phyloP scores from a whole-genome alignment of 1,284 basidiomycete species.

The Ustilago xerochloae region DNA sequence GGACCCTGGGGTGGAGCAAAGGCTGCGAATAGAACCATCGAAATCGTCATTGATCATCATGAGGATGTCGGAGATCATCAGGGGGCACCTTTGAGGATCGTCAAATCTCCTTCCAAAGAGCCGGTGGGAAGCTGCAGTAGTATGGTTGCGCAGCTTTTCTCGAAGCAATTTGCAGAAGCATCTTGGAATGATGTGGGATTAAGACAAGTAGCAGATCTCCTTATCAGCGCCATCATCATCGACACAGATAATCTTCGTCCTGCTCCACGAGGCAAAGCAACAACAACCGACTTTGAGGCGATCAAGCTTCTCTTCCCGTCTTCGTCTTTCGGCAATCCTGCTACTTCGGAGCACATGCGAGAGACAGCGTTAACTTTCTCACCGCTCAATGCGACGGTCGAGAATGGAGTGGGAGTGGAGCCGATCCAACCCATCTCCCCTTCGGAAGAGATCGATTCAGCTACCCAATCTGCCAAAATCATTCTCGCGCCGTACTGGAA shows the following conservation, averaged over 20 bases:
- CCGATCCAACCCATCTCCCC: constrained; percentile 38
- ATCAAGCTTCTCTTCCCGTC: constrained; percentile 42
- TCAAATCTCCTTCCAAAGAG: constrained; percentile 51
- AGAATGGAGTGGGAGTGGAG: not conserved
- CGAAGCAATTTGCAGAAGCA: constrained; percentile 25
- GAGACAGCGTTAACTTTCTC: constrained; percentile 25
- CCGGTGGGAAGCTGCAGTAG: constrained; percentile 56
- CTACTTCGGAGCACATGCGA: constrained; percentile 22
- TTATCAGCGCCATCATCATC: constrained; percentile 69
- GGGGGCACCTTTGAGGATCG: constrained; percentile 59
- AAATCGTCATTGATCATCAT: constrained; percentile 92
- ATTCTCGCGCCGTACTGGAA: constrained; percentile 70
- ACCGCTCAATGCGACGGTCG: constrained; percentile 13
- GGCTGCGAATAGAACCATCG: constrained; percentile 71
- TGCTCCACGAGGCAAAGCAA: constrained; percentile 53
- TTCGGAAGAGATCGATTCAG: constrained; percentile 30
- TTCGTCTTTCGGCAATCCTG: constrained; percentile 47
- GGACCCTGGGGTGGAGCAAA: constrained; percentile 45
- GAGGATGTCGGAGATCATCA: constrained; percentile 81
- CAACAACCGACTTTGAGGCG: constrained; percentile 46
- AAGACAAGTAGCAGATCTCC: constrained; percentile 52
- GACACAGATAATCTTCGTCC: constrained; percentile 63
- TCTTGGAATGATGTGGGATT: constrained; percentile 16
- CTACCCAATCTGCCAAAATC: constrained; percentile 33
- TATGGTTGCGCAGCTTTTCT: constrained; percentile 50